Conservation (phyloP, 2,329 filamentous ascomycete genomes). For the Thielaviopsis euricoi region DNA sequence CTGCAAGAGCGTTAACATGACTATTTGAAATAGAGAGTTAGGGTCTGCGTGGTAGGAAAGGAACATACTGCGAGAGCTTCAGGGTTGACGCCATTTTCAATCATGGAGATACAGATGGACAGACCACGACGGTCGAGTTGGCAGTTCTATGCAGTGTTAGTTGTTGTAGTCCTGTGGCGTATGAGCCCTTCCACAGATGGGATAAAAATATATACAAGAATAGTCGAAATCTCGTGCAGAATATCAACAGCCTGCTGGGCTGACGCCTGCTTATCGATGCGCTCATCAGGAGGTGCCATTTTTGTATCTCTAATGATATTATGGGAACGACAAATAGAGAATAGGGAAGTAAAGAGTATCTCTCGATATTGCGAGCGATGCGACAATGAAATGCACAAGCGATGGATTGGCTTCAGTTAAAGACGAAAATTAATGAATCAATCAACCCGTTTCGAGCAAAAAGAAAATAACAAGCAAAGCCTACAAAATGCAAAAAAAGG, state of each 20-base stretch:
- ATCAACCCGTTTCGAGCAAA: too few species aligned
- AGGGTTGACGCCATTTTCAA: slow-evolving; percentile 93
- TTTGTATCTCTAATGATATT: background rate
- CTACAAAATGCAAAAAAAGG: too few species aligned
- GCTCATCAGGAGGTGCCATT: slow-evolving; percentile 26
- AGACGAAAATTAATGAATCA: too few species aligned
- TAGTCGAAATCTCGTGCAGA: slow-evolving; percentile 69
- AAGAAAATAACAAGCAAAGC: too few species aligned
- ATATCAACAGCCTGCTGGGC: slow-evolving; percentile 74
- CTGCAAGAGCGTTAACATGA: slow-evolving; percentile 19
- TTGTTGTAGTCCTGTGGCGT: too few species aligned
- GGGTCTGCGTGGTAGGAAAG: background rate
- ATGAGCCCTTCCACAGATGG: too few species aligned
- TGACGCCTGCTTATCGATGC: slow-evolving; percentile 54
- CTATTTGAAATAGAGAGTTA: background rate
- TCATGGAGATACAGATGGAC: slow-evolving; percentile 88
- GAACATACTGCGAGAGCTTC: slow-evolving; percentile 73
- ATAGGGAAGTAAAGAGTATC: too few species aligned
- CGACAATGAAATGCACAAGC: background rate
- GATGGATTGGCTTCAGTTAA: too few species aligned
- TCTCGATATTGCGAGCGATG: background rate
- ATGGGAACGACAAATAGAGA: background rate
- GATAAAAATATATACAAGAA: slow-evolving; percentile 48
- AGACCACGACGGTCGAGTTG: slow-evolving; percentile 79
- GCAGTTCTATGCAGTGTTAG: slow-evolving; percentile 55